Evolutionary conservation across 305 asterid species (phyloP), one percentile per base, ranked within the genome.

Genomic region (Fraxinus sp.): DNA sequence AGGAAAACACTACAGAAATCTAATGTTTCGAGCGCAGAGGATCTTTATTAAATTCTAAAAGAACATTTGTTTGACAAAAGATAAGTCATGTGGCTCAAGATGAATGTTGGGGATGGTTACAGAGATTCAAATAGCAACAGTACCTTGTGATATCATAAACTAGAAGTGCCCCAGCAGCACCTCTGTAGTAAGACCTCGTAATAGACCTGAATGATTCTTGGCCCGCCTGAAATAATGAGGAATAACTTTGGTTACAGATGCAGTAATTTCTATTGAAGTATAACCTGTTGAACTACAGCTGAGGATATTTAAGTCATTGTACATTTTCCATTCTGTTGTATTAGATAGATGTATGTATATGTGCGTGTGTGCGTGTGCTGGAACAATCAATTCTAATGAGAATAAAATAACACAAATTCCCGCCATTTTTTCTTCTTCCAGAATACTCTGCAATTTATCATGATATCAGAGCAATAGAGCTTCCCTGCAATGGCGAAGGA

Each of bases 131-230:
- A 71, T 8, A 52, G 49, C 81, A 72, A 70, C 16, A 24, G 16
- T 84, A 93, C 98, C 97, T 91, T 52, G 97, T 92, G 80, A 92
- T 93, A 85, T 93, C 98, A 83, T 93, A 93, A 78, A 92, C 98
- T 7, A 93, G 92, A 49, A 93, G 89, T 20, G 97, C 98, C 46
- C 94, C 97, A 46, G 98, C 97, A 80, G 98, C 95, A 82, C 97
- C 97, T 87, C 97, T 88, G 88, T 93, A 93, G 89, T 93, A 93
- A 57, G 97, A 91, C 89, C 97, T 91, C 0, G 97, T 93, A 55
- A 93, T 92, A 22, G 98, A 91, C 87, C 94, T 88, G 87, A 93
- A 93, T 52, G 92, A 86, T 86, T 93, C 98, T 90, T 92, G 95
- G 76, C 98, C 98, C 68, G 98, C 97, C 98, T 92, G 87, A 75